Conservation (phyloP, 2,329 filamentous ascomycete species). For the Cryphonectria parasitica region DNA sequence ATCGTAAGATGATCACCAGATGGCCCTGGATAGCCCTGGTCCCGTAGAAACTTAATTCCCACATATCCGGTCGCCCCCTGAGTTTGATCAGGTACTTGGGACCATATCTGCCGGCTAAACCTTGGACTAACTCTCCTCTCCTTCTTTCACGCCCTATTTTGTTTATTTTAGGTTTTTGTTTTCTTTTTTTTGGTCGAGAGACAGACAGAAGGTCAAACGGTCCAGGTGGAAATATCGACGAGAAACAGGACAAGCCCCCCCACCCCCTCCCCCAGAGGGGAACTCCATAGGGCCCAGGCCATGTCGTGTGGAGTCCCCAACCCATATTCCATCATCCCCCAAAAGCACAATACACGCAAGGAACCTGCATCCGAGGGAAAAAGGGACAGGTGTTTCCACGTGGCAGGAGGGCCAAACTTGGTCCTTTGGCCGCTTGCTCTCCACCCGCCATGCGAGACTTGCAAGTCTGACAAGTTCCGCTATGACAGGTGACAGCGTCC, state of each 20-base stretch:
- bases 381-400: background rate
- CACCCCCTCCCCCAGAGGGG: background rate
- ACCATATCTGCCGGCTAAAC: background rate
- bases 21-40: slow-evolving; percentile 16
- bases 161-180: too few relatives aligned
- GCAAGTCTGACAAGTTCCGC: background rate
- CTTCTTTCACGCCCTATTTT: too few relatives aligned
- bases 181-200: too few relatives aligned
- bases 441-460: background rate
- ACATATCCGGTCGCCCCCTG: background rate
- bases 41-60: slow-evolving; percentile 1
- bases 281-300: background rate
- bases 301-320: background rate
- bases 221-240: background rate
- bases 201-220: background rate
- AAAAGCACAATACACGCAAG: background rate
- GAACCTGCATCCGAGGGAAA: background rate
- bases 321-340: background rate
- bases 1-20: slow-evolving; percentile 23
- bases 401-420: background rate
- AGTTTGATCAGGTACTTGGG: background rate
- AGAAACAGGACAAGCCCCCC: background rate
- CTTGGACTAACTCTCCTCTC: background rate
- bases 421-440: slow-evolving; percentile 3
- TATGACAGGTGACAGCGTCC: background rate